A percentile compares a stretch with the other conserved stretches of the same genome.
These are phyloP conservation scores for Marsdenia floribunda DNA, from an alignment of 257 asterid species.

Conservation along the genomic window DNA sequence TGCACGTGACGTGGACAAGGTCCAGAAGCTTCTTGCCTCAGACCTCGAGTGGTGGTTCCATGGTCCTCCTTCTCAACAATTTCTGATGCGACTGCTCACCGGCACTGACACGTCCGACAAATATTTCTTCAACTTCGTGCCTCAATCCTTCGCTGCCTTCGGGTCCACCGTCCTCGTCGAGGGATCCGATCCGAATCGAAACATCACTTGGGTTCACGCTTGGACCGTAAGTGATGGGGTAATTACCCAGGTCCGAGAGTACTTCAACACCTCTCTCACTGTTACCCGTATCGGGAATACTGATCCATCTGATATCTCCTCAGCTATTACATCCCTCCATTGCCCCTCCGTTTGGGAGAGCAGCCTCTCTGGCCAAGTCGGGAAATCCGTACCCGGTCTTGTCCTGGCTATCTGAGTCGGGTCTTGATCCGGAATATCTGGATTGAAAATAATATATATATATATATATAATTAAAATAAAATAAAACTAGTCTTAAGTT, in stretches of 20 bases:
- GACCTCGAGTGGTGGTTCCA: constrained; percentile 99
- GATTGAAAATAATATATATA: neutral
- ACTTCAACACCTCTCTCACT: constrained; percentile 88
- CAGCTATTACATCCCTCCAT: constrained; percentile 32
- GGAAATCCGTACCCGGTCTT: constrained; percentile 85
- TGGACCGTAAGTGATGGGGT: constrained; percentile 97
- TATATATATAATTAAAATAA: too few relatives aligned
- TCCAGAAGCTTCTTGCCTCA: constrained; percentile 74
- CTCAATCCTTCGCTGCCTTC: constrained; percentile 64
- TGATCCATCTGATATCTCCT: constrained; percentile 30
- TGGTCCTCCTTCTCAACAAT: constrained; percentile 96
- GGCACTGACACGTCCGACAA: constrained; percentile 41
- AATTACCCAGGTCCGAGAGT: constrained; percentile 92
- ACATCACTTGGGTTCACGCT: constrained; percentile 94
- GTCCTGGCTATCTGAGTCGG: constrained; percentile 53
- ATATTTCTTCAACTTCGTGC: constrained; percentile 49
- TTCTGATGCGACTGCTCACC: constrained; percentile 93
- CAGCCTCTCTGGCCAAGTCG: constrained; percentile 68
- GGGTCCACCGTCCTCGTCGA: constrained; percentile 82
- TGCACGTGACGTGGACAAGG: constrained; percentile 56
- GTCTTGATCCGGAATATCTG: neutral
- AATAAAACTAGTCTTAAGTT: too few relatives aligned
- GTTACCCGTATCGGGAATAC: constrained; percentile 61
- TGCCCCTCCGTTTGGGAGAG: constrained; percentile 90
- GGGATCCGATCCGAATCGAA: constrained; percentile 57